Percentiles rank a stretch among this genome's conserved stretches.
Conservation (phyloP, 2,329 filamentous ascomycete species). For the Aspergillus chevalieri region DNA sequence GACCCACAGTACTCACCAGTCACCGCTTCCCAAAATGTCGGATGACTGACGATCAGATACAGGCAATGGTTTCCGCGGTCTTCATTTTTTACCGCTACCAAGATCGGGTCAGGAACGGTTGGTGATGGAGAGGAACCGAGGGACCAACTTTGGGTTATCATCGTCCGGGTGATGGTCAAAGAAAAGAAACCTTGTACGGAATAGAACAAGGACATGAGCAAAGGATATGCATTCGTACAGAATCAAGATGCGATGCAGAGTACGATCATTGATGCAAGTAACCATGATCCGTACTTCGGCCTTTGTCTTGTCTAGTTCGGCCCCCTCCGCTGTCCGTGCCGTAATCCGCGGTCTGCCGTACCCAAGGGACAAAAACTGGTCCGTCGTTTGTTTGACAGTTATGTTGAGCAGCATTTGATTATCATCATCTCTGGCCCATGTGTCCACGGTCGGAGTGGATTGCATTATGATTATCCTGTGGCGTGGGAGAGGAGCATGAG, state of each 20-base stretch:
- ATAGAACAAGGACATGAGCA: background rate
- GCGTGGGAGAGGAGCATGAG: too few relatives aligned
- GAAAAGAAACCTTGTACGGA: too few relatives aligned
- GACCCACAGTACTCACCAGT: conserved; percentile 8
- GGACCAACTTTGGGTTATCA: too few relatives aligned
- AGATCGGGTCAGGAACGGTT: too few relatives aligned
- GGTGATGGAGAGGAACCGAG: too few relatives aligned
- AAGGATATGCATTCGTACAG: background rate
- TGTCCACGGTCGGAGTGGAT: background rate
- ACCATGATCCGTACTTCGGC: too few relatives aligned
- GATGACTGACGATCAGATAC: background rate
- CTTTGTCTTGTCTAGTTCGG: too few relatives aligned
- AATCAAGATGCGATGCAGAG: background rate
- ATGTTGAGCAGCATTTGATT: background rate
- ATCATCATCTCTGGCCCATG: background rate
- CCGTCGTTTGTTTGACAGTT: background rate
- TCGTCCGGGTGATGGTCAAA: too few relatives aligned
- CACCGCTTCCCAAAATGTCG: conserved; percentile 9
- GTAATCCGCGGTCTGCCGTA: background rate
- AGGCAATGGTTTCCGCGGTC: too few relatives aligned
- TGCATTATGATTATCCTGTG: too few relatives aligned
- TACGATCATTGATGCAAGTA: too few relatives aligned
- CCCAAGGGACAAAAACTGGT: background rate
- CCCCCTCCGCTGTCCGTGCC: background rate
- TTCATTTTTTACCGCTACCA: too few relatives aligned